Base-by-base conservation (phyloP, 2,329 filamentous ascomycete species). In the Trichoderma sp. region DNA sequence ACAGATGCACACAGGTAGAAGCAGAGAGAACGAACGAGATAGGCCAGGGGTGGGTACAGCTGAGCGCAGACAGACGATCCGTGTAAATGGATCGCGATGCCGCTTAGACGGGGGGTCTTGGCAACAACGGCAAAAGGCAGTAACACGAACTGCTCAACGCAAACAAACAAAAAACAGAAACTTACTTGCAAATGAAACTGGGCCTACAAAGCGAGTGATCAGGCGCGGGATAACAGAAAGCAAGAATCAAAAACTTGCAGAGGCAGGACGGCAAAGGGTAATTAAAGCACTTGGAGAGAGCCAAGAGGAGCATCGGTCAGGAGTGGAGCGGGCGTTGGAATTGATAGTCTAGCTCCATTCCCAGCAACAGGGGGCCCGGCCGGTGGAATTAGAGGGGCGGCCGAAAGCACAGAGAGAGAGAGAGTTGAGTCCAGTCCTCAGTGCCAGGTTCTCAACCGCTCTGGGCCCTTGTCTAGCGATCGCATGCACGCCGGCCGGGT, bases 181-280 rank as follows among this genome's bases (percentile, higher is more conserved):
- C 31, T 16, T 60, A n/a, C 47, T 55, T 55, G 27, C 43, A 53
- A 47, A 31, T 33, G 35, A 56, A 68, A 62, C 49, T 52, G 52
- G 66, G 57, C 66, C 58, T 62, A 55, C 47, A 62, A 68, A 68
- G 57, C 66, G 66, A 68, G 57, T 68, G 66, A 68, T 56, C 43
- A 68, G 66, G 66, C 56, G 47, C 40, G 31, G 27, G 56, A 68
- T 59, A 47, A 33, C 33, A 40, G 52, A 56, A 56, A 37, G 31
- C 49, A 65, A 64, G 35, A 63, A 67, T 33, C 64, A 68, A 47
- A n/a, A 55, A 21, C 5, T 21, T 33, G 35, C 14, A 66, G 19
- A n/a, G 37, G 13, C 40, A 35, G 66, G 66, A 61, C 57, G 57
- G 47, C 57, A 31, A 61, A 59, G 66, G 66, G 58, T 62, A 68